These are phyloP conservation scores for Chaetomium cochliodes DNA, from an alignment of 495 filamentous ascomycete genomes.

Conservation along the genomic window DNA sequence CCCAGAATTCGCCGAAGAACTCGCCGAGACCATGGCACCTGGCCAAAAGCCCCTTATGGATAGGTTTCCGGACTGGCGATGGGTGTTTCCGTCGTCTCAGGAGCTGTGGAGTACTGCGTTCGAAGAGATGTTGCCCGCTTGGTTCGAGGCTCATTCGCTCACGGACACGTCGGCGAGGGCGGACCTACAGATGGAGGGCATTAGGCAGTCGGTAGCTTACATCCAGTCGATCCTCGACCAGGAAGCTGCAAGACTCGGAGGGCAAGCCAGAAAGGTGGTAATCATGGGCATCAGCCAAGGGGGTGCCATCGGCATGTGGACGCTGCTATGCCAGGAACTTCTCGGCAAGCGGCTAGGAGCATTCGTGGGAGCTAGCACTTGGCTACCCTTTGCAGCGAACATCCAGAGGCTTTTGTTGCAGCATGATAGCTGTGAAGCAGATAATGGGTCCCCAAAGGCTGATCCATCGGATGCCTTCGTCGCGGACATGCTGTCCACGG, in stretches of 20 bases:
- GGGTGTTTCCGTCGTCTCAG: slow-evolving; percentile 47
- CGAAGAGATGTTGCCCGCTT: slow-evolving; percentile 23
- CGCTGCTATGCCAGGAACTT: slow-evolving; percentile 34
- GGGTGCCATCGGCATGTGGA: slow-evolving; percentile 47
- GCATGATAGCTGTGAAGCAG: neutral
- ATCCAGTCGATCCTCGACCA: slow-evolving; percentile 7
- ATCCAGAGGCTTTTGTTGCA: slow-evolving; percentile 4
- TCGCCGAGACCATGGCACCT: slow-evolving; percentile 34
- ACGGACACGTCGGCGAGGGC: slow-evolving; percentile 24
- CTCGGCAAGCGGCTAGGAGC: slow-evolving; percentile 28
- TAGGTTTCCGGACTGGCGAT: slow-evolving; percentile 28
- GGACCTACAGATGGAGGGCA: slow-evolving; percentile 45
- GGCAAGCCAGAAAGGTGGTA: slow-evolving; percentile 25
- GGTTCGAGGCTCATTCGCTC: slow-evolving; percentile 28
- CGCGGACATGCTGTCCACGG: slow-evolving; percentile 14
- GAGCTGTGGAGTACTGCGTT: slow-evolving; percentile 41
- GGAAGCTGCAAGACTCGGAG: slow-evolving; percentile 15
- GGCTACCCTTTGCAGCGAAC: slow-evolving; percentile 46
- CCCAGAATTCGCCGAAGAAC: slow-evolving; percentile 52
- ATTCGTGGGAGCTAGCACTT: slow-evolving; percentile 54
- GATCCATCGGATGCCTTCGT: slow-evolving; percentile 10
- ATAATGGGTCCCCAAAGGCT: neutral
- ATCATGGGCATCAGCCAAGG: slow-evolving; percentile 57
- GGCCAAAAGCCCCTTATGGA: slow-evolving; percentile 25
- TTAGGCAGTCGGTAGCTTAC: slow-evolving; percentile 41